A percentile compares a stretch with the other conserved stretches of the same genome.
Conservation (phyloP, 495 filamentous ascomycete species). For the Aspergillus carlsbadensis region DNA sequence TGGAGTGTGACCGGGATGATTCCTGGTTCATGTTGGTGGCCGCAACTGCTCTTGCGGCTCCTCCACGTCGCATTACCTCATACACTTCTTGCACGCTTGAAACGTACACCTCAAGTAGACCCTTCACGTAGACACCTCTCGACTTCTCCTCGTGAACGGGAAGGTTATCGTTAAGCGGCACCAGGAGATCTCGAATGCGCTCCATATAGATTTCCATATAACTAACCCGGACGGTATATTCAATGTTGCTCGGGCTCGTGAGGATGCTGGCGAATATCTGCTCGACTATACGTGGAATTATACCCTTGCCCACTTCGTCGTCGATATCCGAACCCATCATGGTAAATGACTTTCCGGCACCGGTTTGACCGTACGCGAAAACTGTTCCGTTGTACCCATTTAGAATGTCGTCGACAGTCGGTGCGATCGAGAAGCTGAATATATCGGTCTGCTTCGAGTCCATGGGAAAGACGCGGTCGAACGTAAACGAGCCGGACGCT, state of each 20-base stretch:
- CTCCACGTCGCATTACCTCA: slow-evolving; percentile 94
- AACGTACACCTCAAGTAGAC: slow-evolving; percentile 91
- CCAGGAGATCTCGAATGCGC: slow-evolving; percentile 88
- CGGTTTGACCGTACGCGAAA: slow-evolving; percentile 98
- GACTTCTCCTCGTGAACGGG: slow-evolving; percentile 97
- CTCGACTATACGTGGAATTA: slow-evolving; percentile 95
- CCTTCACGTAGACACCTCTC: slow-evolving; percentile 95
- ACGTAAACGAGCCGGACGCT: slow-evolving; percentile 83
- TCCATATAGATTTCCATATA: slow-evolving; percentile 99
- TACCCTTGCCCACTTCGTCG: slow-evolving; percentile 82
- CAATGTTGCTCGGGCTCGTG: slow-evolving; percentile 86
- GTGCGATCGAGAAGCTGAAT: slow-evolving; percentile 94
- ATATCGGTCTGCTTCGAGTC: slow-evolving; percentile 81
- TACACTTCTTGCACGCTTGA: slow-evolving; percentile 95
- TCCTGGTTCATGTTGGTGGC: slow-evolving; percentile 99
- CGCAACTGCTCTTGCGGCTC: slow-evolving; percentile 82
- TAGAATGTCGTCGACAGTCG: slow-evolving; percentile 95
- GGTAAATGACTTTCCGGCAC: slow-evolving; percentile 96
- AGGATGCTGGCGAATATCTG: slow-evolving; percentile 96
- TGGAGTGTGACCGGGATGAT: slow-evolving; percentile 96
- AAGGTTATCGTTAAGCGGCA: slow-evolving; percentile 91
- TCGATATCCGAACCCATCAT: slow-evolving; percentile 99
- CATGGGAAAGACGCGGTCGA: slow-evolving; percentile 97
- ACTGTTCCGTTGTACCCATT: slow-evolving; percentile 99
- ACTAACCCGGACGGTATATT: slow-evolving; percentile 95